These are phyloP conservation scores for Prunus salicina DNA, from an alignment of 306 rosid genomes.

Conservation along the genomic window DNA sequence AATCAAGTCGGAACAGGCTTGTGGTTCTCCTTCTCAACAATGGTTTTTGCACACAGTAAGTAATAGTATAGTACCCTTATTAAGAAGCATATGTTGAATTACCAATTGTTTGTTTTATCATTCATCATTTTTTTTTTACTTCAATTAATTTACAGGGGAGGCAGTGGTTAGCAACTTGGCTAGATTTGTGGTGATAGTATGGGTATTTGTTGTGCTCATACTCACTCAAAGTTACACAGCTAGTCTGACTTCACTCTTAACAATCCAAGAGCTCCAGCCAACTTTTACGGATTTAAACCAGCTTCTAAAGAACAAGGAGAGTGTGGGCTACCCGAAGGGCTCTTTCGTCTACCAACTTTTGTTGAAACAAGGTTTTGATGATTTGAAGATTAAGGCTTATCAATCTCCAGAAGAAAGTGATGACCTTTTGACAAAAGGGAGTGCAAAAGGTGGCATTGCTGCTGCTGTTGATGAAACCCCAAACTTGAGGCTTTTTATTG, in stretches of 20 bases:
- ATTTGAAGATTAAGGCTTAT: constrained; percentile 25
- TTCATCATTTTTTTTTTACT: not conserved
- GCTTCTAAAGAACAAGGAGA: constrained; percentile 30
- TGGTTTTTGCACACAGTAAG: constrained; percentile 53
- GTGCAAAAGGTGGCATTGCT: constrained; percentile 36
- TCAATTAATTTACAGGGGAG: constrained; percentile 38
- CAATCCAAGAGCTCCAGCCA: constrained; percentile 53
- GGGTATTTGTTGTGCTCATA: constrained; percentile 67
- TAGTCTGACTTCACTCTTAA: constrained; percentile 55
- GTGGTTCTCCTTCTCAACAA: constrained; percentile 43
- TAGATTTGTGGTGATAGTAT: constrained; percentile 57
- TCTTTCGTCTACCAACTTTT: constrained; percentile 44
- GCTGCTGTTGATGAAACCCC: constrained; percentile 45
- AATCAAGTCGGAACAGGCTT: constrained; percentile 45
- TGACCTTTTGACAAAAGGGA: constrained; percentile 25
- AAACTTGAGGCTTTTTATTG: constrained; percentile 22
- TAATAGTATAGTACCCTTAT: not conserved
- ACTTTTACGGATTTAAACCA: constrained; percentile 31
- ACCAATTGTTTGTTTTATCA: not conserved
- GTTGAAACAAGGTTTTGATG: constrained; percentile 35
- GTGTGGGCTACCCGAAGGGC: constrained; percentile 49
- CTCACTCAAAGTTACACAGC: constrained; percentile 74
- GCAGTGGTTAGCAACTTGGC: constrained; percentile 58
- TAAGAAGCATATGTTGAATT: not conserved
- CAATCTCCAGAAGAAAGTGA: constrained; percentile 14